These are phyloP conservation scores for Pulveroboletus sp. DNA, from an alignment of 768 basidiomycete species.

Conservation along the genomic window DNA sequence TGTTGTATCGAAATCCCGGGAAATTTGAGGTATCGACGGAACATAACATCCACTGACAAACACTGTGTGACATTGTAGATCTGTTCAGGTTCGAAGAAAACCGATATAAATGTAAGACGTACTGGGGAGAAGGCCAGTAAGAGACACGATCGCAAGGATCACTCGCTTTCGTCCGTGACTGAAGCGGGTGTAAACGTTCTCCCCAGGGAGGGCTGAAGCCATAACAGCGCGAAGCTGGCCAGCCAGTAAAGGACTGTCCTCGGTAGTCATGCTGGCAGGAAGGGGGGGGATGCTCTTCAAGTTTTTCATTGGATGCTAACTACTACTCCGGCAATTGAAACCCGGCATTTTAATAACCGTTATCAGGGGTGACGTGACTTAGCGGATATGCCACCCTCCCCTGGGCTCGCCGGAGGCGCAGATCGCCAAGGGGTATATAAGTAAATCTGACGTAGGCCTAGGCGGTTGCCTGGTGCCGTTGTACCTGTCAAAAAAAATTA, in stretches of 20 bases:
- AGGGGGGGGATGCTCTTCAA: no score
- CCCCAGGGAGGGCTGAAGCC: not conserved
- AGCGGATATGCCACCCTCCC: no score
- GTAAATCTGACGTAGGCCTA: no score
- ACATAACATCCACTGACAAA: conserved; percentile 68
- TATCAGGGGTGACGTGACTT: no score
- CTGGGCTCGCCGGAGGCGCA: no score
- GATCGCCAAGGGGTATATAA: no score
- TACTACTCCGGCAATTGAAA: no score
- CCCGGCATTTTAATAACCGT: no score
- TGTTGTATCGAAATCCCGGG: conserved; percentile 57
- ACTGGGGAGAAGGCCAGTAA: conserved; percentile 63
- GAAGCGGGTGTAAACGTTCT: conserved; percentile 58
- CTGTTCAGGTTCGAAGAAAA: not conserved
- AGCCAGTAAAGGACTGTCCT: conserved; percentile 28
- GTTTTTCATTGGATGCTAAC: conserved; percentile 21
- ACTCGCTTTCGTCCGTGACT: conserved; percentile 43
- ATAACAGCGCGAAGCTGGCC: conserved; percentile 1
- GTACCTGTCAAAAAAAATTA: no score
- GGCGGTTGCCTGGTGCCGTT: no score
- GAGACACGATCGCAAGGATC: conserved; percentile 56
- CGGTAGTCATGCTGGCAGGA: conserved; percentile 3
- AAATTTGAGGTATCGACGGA: conserved; percentile 71
- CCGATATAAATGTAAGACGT: conserved; percentile 15
- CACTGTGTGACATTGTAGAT: conserved; percentile 40